Conservation (phyloP, 2,329 filamentous ascomycete species). For the Pseudonectria buxi region DNA sequence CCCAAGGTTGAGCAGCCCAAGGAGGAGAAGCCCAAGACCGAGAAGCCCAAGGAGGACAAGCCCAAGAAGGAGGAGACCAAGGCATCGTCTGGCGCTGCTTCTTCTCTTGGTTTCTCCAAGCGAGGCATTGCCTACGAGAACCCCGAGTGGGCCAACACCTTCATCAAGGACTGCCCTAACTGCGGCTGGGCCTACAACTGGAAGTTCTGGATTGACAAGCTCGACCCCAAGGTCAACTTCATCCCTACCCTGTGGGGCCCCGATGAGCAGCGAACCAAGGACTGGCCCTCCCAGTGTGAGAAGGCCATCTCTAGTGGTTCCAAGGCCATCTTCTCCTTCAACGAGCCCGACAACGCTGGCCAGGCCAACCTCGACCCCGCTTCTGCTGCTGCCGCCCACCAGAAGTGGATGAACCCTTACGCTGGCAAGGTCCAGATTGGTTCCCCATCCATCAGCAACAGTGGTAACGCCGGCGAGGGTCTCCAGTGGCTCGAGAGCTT, state of each 20-base stretch:
- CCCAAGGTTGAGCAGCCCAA: background rate
- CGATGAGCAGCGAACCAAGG: conserved; percentile 32
- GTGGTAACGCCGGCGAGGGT: conserved; percentile 41
- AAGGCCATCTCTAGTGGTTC: conserved; percentile 47
- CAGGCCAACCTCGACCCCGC: conserved; percentile 53
- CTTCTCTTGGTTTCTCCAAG: conserved; percentile 36
- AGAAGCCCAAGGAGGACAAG: too few species aligned
- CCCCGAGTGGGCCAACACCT: conserved; percentile 42
- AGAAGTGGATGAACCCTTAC: conserved; percentile 49
- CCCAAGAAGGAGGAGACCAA: conserved; percentile 3
- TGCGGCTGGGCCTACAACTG: conserved; percentile 65
- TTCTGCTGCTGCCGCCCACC: conserved; percentile 46
- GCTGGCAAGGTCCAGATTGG: conserved; percentile 47
- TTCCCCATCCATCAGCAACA: conserved; percentile 58
- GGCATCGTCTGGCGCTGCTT: conserved; percentile 2
- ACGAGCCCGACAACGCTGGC: conserved; percentile 59
- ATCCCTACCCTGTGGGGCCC: conserved; percentile 63
- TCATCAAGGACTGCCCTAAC: conserved; percentile 34
- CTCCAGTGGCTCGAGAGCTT: conserved; percentile 50
- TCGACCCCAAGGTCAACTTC: conserved; percentile 44
- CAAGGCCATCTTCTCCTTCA: conserved; percentile 58
- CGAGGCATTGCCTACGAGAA: conserved; percentile 65
- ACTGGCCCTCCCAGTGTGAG: conserved; percentile 46
- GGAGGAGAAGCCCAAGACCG: conserved; percentile 1
- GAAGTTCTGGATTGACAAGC: conserved; percentile 40